A percentile compares a stretch with the other conserved stretches of the same genome.
Evolutionary conservation across 75 land plant species (phyloP).

Genomic region (Chamaecyparis obtusa): DNA sequence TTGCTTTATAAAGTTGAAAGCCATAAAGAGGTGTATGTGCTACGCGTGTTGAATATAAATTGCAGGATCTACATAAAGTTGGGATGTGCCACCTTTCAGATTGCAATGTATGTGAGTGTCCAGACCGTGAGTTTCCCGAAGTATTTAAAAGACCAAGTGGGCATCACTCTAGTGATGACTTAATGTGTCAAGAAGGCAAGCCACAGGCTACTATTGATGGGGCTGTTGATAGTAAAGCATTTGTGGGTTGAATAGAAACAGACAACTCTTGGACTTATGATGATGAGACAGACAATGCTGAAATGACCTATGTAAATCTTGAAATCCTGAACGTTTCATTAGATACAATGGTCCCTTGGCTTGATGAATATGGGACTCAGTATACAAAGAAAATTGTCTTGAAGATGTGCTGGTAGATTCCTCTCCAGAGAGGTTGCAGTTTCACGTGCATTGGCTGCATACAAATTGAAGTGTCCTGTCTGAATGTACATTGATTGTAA

Average conservation of each 20-base stretch:
- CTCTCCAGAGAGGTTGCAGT: too few species aligned
- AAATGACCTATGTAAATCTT: slow-evolving; percentile 93
- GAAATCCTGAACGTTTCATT: slow-evolving; percentile 89
- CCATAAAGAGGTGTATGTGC: too few species aligned
- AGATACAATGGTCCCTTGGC: slow-evolving; percentile 92
- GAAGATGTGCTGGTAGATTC: too few species aligned
- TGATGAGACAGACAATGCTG: slow-evolving; percentile 74
- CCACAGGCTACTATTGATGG: slow-evolving; percentile 85
- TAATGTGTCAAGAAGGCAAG: slow-evolving; percentile 88
- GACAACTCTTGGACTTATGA: slow-evolving; percentile 98
- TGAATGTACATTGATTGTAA: too few species aligned
- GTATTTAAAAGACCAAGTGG: slow-evolving; percentile 42
- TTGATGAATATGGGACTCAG: slow-evolving; percentile 82
- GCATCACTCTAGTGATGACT: slow-evolving; percentile 40
- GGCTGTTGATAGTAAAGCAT: slow-evolving; percentile 68
- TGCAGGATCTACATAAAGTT: too few species aligned
- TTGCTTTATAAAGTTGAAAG: too few species aligned
- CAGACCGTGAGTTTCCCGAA: slow-evolving; percentile 88
- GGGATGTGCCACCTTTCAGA: slow-evolving; percentile 94
- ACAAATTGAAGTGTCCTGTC: too few species aligned
- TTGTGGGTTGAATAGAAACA: slow-evolving; percentile 71
- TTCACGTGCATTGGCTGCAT: too few species aligned
- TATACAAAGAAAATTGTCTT: slow-evolving; percentile 36
- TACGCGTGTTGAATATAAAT: too few species aligned
- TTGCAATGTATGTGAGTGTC: slow-evolving; percentile 97